A percentile compares a stretch with the other conserved stretches of the same genome.
phyloP scores from a whole-genome alignment of 139 green algal genomes.

The Dunaliella sp. region DNA sequence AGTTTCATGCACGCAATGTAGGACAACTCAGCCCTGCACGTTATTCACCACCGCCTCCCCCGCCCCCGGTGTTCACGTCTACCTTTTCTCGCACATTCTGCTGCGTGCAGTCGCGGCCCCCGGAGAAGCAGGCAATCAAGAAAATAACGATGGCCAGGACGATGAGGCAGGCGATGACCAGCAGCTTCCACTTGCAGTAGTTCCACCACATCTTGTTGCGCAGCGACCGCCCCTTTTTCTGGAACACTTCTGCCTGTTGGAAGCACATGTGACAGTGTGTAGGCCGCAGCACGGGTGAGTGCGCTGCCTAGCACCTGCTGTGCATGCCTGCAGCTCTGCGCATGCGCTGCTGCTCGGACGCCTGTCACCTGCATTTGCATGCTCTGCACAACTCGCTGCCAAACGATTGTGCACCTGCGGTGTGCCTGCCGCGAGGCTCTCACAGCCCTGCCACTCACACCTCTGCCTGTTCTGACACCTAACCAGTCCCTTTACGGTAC shows the following conservation, averaged over 20 bases:
- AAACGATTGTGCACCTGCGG: too few species aligned
- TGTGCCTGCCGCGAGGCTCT: too few species aligned
- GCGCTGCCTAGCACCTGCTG: neutral
- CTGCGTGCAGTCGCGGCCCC: neutral
- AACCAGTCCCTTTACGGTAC: too few species aligned
- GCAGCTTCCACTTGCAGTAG: slow-evolving; percentile 76
- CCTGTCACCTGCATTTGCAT: neutral
- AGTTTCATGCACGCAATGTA: too few species aligned
- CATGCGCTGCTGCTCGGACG: neutral
- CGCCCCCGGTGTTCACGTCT: neutral
- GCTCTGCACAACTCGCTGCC: too few species aligned
- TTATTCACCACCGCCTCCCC: too few species aligned
- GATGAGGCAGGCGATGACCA: slow-evolving; percentile 34
- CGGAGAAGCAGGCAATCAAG: slow-evolving; percentile 57
- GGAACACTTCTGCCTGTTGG: slow-evolving; percentile 53
- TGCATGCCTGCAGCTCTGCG: neutral
- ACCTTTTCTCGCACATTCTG: neutral
- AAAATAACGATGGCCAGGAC: slow-evolving; percentile 60
- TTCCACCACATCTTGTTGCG: slow-evolving; percentile 83
- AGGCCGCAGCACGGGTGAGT: too few species aligned
- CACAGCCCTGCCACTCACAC: too few species aligned
- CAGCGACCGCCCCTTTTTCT: slow-evolving; percentile 59
- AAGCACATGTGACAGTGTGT: too few species aligned
- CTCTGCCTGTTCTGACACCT: too few species aligned
- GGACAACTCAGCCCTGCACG: too few species aligned